phyloP scores from a whole-genome alignment of 768 basidiomycete species.

The Termitomyces sp. region DNA sequence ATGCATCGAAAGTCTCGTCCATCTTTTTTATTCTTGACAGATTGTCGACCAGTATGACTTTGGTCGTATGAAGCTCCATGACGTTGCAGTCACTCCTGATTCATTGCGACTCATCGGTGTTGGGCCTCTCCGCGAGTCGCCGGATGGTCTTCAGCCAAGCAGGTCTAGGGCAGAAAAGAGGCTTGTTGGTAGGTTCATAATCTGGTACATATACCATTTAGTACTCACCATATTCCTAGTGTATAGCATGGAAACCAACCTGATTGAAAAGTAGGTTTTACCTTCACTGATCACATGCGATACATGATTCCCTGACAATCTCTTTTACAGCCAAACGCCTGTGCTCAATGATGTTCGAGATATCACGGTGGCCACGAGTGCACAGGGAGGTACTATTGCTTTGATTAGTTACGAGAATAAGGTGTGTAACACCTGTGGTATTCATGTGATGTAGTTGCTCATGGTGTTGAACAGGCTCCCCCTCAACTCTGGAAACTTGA shows the following conservation, averaged over 20 bases:
- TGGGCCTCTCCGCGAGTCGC: slow-evolving; percentile 60
- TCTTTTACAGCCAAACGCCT: slow-evolving; percentile 51
- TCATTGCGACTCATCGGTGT: slow-evolving; percentile 59
- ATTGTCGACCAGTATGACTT: slow-evolving; percentile 54
- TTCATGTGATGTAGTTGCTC: not conserved
- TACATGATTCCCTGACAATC: slow-evolving; percentile 1
- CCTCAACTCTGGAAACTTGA: slow-evolving; percentile 64
- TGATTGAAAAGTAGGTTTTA: slow-evolving; percentile 56
- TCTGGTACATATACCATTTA: not conserved
- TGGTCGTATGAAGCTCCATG: slow-evolving; percentile 57
- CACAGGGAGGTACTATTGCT: slow-evolving; percentile 45
- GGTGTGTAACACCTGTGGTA: slow-evolving; percentile 25
- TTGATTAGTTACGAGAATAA: slow-evolving; percentile 72
- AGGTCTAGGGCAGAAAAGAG: slow-evolving; percentile 68
- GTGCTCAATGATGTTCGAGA: slow-evolving; percentile 70
- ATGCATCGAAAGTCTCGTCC: not conserved
- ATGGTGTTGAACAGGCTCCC: slow-evolving; percentile 42
- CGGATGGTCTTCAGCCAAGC: slow-evolving; percentile 58
- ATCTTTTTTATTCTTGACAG: slow-evolving; percentile 18
- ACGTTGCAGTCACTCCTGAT: slow-evolving; percentile 67
- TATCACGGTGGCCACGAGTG: slow-evolving; percentile 53
- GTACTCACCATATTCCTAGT: slow-evolving; percentile 29
- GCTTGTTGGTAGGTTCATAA: slow-evolving; percentile 49
- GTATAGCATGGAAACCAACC: slow-evolving; percentile 59
- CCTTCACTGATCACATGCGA: not conserved